Conservation (phyloP, 495 filamentous ascomycete genomes). For the Hypoxylon cercidicola region DNA sequence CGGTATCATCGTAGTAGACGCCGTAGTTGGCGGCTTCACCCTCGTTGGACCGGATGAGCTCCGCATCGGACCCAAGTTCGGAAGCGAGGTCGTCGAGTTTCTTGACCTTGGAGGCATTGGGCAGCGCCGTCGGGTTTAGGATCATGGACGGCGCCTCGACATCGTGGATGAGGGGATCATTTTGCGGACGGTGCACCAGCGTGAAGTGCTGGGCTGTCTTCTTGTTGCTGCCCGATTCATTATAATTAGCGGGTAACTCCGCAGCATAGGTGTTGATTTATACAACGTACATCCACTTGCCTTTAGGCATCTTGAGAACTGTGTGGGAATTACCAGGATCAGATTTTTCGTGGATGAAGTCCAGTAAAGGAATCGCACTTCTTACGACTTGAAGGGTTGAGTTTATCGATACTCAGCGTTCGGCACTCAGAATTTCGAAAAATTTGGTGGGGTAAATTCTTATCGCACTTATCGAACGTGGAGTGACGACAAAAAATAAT, state of each 20-base stretch:
- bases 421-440: constrained; percentile 45
- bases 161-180: constrained; percentile 96
- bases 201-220: constrained; percentile 91
- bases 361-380: not conserved
- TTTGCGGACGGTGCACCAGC: constrained; percentile 94
- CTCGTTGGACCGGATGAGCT: constrained; percentile 81
- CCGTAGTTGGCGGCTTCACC: constrained; percentile 96
- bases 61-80: constrained; percentile 73
- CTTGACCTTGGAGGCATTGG: constrained; percentile 65
- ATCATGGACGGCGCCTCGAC: constrained; percentile 82
- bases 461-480: constrained; percentile 40
- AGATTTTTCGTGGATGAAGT: not conserved
- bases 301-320: constrained; percentile 73
- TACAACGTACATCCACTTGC: constrained; percentile 86
- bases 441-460: constrained; percentile 58
- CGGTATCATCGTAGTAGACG: constrained; percentile 85
- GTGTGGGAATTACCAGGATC: no score
- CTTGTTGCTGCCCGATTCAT: constrained; percentile 75
- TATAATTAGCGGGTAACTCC: constrained; percentile 17
- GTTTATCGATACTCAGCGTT: no score
- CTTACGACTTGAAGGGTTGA: no score
- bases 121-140: constrained; percentile 66
- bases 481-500: constrained; percentile 45
- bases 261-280: not conserved
- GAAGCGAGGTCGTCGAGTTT: constrained; percentile 76